These are phyloP conservation scores for Debaryomyces castellii DNA, from an alignment of 805 yeast genomes.

Conservation along the genomic window DNA sequence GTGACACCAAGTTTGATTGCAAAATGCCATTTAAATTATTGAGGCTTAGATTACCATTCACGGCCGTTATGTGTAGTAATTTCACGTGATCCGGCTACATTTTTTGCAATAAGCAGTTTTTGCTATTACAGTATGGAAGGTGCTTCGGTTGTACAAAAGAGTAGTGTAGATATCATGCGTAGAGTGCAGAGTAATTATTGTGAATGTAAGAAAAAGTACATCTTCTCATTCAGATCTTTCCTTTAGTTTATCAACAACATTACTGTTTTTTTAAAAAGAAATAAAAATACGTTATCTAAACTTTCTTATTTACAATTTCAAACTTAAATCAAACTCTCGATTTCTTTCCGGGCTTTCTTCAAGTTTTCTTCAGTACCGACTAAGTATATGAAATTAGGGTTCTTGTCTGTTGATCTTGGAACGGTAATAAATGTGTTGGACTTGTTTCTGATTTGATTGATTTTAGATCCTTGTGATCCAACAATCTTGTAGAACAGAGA, in stretches of 20 bases:
- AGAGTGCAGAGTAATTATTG: background rate
- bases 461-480: slow-evolving; percentile 74
- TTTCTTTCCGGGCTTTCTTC: slow-evolving; percentile 24
- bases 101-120: too few species aligned
- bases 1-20: background rate
- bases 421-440: slow-evolving; percentile 60
- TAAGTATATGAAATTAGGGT: slow-evolving; percentile 54
- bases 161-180: too few species aligned
- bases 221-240: too few species aligned
- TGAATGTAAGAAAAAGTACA: background rate
- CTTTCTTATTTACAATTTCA: background rate
- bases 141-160: too few species aligned
- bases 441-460: slow-evolving; percentile 58
- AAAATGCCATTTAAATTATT: background rate
- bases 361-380: slow-evolving; percentile 61
- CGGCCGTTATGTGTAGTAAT: background rate
- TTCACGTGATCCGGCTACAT: too few species aligned
- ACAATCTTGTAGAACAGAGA: slow-evolving; percentile 61
- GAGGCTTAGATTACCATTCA: background rate
- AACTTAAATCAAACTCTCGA: slow-evolving; percentile 12
- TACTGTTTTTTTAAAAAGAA: too few species aligned
- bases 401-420: slow-evolving; percentile 57
- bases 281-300: too few species aligned
- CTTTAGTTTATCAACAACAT: too few species aligned
- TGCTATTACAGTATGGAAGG: too few species aligned